Evolutionary conservation across 2,329 filamentous ascomycete genomes (phyloP), one percentile per base, ranked within the genome.

Genomic region (Sclerotinia borealis): DNA sequence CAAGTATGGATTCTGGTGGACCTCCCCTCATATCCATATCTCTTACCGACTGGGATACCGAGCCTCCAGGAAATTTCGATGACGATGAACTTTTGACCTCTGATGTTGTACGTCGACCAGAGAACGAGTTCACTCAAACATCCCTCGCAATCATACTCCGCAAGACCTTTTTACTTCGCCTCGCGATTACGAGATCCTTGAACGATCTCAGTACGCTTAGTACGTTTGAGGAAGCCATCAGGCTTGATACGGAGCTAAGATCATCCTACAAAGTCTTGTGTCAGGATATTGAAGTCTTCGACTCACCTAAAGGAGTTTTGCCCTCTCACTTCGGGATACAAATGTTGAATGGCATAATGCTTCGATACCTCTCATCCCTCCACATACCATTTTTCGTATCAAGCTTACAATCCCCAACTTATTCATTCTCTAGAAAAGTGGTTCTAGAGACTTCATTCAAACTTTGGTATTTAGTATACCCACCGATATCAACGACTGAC

Each of bases 311-410:
- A 7, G 67, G 69, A 17, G 49, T 43, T 4, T 68, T 72, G 0
- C 74, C 73, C 0, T 72, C 76, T 0, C 63, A 67, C 0, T 81
- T 82, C 60, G 77, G 79, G n/a, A 69, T 78, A 6, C 77, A 78
- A 4, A 67, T 81, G 0, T 69, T 83, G 7, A 80, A 85, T 34
- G 76, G 83, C 48, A 72, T 84, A 27, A 77, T 85, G 65, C 78
- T 81, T 31, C 81, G 83, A 10, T 85, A 83, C 68, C 72, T 87
- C 3, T 75, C 83, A 7, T 76, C 80, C 0, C 76, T 89, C 0
- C 85, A 89, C 68, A 75, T 82, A 2, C 81, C 82, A 0, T 85
- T 79, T 68, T 79, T 81, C 31, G 72, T 71, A 0, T 69, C 75
- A 0, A 74, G 79, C 1, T 71, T 79, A 2, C 71, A 72, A 0